Conservation (phyloP, 495 filamentous ascomycete species). For the Clavariopsis aquatica region DNA sequence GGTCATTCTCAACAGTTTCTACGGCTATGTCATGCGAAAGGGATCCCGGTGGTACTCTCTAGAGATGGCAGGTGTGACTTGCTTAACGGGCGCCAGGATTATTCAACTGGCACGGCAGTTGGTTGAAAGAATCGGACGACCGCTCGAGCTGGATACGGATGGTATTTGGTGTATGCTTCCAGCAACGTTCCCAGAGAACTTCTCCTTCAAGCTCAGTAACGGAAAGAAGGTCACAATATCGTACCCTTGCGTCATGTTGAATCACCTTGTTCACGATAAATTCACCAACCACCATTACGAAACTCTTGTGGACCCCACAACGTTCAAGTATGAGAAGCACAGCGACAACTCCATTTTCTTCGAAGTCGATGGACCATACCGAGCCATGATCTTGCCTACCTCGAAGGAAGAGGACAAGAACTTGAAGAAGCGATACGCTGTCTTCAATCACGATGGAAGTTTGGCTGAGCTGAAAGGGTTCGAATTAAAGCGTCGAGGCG, state of each 20-base stretch:
- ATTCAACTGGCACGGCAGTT: slow-evolving; percentile 96
- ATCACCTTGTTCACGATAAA: slow-evolving; percentile 90
- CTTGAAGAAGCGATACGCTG: slow-evolving; percentile 97
- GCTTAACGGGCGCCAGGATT: slow-evolving; percentile 92
- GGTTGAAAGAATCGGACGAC: slow-evolving; percentile 89
- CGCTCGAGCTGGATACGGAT: slow-evolving; percentile 96
- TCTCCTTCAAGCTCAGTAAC: slow-evolving; percentile 87
- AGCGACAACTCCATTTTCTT: slow-evolving; percentile 99
- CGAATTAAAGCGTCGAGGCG: slow-evolving; percentile 95
- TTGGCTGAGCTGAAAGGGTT: slow-evolving; percentile 98
- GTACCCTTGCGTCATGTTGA: slow-evolving; percentile 99
- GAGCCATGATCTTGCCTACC: slow-evolving; percentile 94
- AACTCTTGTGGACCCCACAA: slow-evolving; percentile 72
- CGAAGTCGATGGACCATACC: slow-evolving; percentile 97
- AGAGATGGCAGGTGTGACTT: slow-evolving; percentile 99
- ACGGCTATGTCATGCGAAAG: slow-evolving; percentile 99
- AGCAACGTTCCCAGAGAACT: slow-evolving; percentile 95
- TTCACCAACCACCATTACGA: slow-evolving; percentile 99
- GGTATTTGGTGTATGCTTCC: slow-evolving; percentile 99
- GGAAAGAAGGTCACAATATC: slow-evolving; percentile 95
- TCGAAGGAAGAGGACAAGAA: slow-evolving; percentile 99
- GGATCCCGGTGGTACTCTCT: slow-evolving; percentile 98
- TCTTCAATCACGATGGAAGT: slow-evolving; percentile 97
- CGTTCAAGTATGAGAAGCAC: slow-evolving; percentile 88
- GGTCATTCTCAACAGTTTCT: slow-evolving; percentile 98